These are phyloP conservation scores for Stemphylium lycopersici DNA, from an alignment of 2,329 filamentous ascomycete species.

Conservation along the genomic window DNA sequence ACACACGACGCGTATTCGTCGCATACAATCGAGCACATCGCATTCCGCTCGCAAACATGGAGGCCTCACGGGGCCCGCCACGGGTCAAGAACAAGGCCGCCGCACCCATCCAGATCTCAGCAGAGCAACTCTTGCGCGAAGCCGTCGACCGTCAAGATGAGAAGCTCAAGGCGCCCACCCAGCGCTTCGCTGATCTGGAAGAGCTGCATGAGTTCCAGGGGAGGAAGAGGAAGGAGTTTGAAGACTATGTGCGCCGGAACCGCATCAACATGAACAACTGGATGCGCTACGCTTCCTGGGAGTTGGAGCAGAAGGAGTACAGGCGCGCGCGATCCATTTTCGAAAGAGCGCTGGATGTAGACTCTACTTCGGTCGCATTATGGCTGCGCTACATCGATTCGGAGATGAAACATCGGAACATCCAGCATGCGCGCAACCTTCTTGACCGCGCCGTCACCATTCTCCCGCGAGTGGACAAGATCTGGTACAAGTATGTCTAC, in stretches of 20 bases:
- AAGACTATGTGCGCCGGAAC: slow-evolving; percentile 96
- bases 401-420: slow-evolving; percentile 79
- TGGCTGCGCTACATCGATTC: slow-evolving; percentile 95
- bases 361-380: slow-evolving; percentile 81
- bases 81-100: slow-evolving; percentile 99
- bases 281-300: slow-evolving; percentile 97
- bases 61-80: slow-evolving; percentile 84
- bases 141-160: slow-evolving; percentile 96
- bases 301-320: slow-evolving; percentile 97
- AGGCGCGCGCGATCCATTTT: slow-evolving; percentile 90
- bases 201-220: slow-evolving; percentile 98
- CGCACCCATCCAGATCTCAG: slow-evolving; percentile 82
- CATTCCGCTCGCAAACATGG: slow-evolving; percentile 65
- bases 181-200: slow-evolving; percentile 94
- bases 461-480: slow-evolving; percentile 87
- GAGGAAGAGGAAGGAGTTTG: slow-evolving; percentile 93
- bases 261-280: slow-evolving; percentile 97
- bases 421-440: slow-evolving; percentile 94
- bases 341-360: slow-evolving; percentile 90
- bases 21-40: neutral
- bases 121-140: slow-evolving; percentile 95
- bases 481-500: slow-evolving; percentile 99
- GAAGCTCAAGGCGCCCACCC: slow-evolving; percentile 84
- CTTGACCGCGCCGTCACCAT: slow-evolving; percentile 94
- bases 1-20: slow-evolving; percentile 2